Conservation (phyloP, 2,329 filamentous ascomycete genomes). For the Aureobasidium lini region DNA sequence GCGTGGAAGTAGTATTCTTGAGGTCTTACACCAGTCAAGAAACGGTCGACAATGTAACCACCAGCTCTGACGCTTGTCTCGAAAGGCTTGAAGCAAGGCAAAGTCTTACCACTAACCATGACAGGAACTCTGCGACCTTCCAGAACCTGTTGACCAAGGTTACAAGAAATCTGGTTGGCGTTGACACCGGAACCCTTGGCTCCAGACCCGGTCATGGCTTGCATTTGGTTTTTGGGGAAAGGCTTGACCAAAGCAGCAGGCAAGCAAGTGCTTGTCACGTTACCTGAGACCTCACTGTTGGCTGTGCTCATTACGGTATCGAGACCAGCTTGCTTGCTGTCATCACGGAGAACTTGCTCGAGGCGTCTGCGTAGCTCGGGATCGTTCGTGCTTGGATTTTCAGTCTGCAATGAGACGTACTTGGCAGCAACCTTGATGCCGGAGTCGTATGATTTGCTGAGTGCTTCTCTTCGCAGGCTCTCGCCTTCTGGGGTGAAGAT, state of each 20-base stretch:
- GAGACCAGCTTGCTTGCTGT: slow-evolving; percentile 82
- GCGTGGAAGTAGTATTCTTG: slow-evolving; percentile 99
- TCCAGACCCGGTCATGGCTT: slow-evolving; percentile 94
- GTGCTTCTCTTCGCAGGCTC: slow-evolving; percentile 56
- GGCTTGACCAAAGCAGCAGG: slow-evolving; percentile 78
- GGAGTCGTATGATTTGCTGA: slow-evolving; percentile 59
- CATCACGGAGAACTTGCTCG: slow-evolving; percentile 84
- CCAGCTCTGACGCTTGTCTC: slow-evolving; percentile 84
- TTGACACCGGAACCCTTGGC: slow-evolving; percentile 92
- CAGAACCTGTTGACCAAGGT: slow-evolving; percentile 90
- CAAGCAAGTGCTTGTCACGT: slow-evolving; percentile 70
- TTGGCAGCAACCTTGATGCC: slow-evolving; percentile 75
- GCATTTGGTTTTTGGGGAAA: slow-evolving; percentile 97
- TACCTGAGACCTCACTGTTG: slow-evolving; percentile 64
- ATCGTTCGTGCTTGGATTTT: slow-evolving; percentile 54
- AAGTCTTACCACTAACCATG: slow-evolving; percentile 95
- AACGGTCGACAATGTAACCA: slow-evolving; percentile 90
- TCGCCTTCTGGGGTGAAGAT: slow-evolving; percentile 77
- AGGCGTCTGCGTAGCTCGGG: slow-evolving; percentile 68
- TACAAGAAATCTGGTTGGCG: slow-evolving; percentile 94
- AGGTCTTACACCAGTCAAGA: slow-evolving; percentile 93
- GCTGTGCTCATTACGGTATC: slow-evolving; percentile 76
- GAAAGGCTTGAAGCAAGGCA: slow-evolving; percentile 89
- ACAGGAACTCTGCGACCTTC: slow-evolving; percentile 90
- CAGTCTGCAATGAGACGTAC: slow-evolving; percentile 75